Evolutionary conservation across 805 yeast species (phyloP).

Genomic region (Saccharomycodes ludwigii): DNA sequence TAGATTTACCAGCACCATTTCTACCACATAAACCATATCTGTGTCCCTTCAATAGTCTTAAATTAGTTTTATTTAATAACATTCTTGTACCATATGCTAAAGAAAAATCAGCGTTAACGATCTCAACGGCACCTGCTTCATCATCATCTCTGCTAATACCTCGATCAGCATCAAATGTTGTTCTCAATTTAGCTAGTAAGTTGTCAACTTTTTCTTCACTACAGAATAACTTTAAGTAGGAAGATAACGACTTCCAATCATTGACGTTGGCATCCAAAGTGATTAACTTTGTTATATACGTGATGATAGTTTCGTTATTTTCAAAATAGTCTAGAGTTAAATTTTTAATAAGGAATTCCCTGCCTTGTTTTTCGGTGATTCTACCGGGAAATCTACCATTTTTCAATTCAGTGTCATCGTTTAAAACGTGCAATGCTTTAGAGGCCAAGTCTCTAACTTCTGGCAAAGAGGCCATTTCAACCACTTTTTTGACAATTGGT

Average conservation of each 20-base stretch:
- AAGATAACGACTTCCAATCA: slow-evolving; percentile 52
- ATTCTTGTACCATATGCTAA: slow-evolving; percentile 96
- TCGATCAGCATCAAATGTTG: slow-evolving; percentile 35
- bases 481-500: slow-evolving; percentile 88
- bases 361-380: slow-evolving; percentile 43
- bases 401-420: slow-evolving; percentile 65
- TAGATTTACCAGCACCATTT: slow-evolving; percentile 98
- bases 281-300: slow-evolving; percentile 41
- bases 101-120: slow-evolving; percentile 90
- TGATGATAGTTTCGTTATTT: slow-evolving; percentile 27
- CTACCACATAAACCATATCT: slow-evolving; percentile 97
- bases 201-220: slow-evolving; percentile 27
- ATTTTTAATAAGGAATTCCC: slow-evolving; percentile 21
- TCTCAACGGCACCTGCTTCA: slow-evolving; percentile 72
- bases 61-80: slow-evolving; percentile 84
- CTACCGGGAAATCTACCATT: slow-evolving; percentile 65
- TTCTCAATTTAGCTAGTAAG: slow-evolving; percentile 39
- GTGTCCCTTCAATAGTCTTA: slow-evolving; percentile 85
- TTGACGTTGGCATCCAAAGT: slow-evolving; percentile 60
- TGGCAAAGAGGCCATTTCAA: slow-evolving; percentile 83
- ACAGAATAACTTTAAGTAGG: slow-evolving; percentile 35
- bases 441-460: slow-evolving; percentile 90
- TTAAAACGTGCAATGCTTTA: slow-evolving; percentile 72
- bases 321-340: slow-evolving; percentile 21
- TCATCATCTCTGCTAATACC: slow-evolving; percentile 38